phyloP scores from a whole-genome alignment of 2,329 filamentous ascomycete species.

The Trichophyton verrucosum region DNA sequence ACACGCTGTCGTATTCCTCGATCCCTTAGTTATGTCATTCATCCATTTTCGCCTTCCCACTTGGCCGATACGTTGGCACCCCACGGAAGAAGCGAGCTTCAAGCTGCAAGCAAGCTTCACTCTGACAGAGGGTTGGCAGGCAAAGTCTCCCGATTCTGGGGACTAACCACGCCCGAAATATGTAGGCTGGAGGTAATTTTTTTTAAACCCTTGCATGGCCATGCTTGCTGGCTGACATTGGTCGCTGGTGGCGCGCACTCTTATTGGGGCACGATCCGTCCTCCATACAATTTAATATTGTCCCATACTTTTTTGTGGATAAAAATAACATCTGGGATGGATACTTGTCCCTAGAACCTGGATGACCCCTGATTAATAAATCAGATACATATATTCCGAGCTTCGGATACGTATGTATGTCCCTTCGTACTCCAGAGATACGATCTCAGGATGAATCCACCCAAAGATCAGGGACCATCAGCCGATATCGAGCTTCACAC shows the following conservation, averaged over 20 bases:
- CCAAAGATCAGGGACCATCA: not conserved
- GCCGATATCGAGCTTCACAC: not conserved
- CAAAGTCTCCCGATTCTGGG: not conserved
- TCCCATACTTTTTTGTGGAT: not conserved
- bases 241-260: not conserved
- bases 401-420: not conserved
- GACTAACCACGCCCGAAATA: not conserved
- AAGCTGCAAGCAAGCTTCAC: not conserved
- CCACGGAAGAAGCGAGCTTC: not conserved
- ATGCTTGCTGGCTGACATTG: not conserved
- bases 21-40: not conserved
- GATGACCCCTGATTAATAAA: constrained; percentile 1
- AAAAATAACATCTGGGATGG: constrained; percentile 1
- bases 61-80: not conserved
- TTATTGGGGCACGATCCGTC: not conserved
- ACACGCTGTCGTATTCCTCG: not conserved
- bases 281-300: not conserved
- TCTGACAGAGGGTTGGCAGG: not conserved
- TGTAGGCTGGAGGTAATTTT: constrained; percentile 1
- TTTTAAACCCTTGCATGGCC: constrained; percentile 2
- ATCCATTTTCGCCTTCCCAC: not conserved
- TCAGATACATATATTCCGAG: not conserved
- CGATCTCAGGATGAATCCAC: not conserved
- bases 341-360: not conserved
- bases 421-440: not conserved